Conservation (phyloP, 1,139 yeast species). For the Kodamaea alishanica region DNA sequence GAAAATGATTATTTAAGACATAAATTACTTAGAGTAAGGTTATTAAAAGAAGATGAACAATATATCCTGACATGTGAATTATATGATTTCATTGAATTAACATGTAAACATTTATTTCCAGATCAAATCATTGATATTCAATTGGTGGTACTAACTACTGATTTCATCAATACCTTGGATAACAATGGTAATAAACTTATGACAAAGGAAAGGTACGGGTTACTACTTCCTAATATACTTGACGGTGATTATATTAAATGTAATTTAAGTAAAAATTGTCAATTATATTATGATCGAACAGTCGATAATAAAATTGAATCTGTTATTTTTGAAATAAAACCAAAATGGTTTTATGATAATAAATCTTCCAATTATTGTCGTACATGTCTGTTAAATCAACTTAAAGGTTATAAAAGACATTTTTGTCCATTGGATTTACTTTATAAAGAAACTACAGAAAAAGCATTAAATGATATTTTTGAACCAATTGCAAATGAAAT, state of each 20-base stretch:
- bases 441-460: slow-evolving; percentile 29
- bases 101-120: slow-evolving; percentile 40
- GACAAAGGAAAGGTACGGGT: slow-evolving; percentile 39
- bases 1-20: slow-evolving; percentile 32
- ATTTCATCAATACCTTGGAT: slow-evolving; percentile 31
- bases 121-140: slow-evolving; percentile 38
- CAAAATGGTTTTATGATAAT: slow-evolving; percentile 49
- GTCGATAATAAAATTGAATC: slow-evolving; percentile 19
- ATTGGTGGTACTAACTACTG: slow-evolving; percentile 34
- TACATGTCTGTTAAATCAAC: slow-evolving; percentile 42
- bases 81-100: slow-evolving; percentile 41
- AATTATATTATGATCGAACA: slow-evolving; percentile 22
- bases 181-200: slow-evolving; percentile 28
- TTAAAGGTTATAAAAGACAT: slow-evolving; percentile 31
- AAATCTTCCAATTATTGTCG: slow-evolving; percentile 38
- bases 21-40: slow-evolving; percentile 36
- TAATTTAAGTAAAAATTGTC: slow-evolving; percentile 36
- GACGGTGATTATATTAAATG: slow-evolving; percentile 30
- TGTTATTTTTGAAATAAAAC: slow-evolving; percentile 42
- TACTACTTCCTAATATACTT: slow-evolving; percentile 40
- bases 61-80: slow-evolving; percentile 43
- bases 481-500: slow-evolving; percentile 24
- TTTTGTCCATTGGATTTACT: slow-evolving; percentile 45
- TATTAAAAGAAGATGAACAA: slow-evolving; percentile 35
- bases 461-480: slow-evolving; percentile 36